Evolutionary conservation across 306 rosid species (phyloP), one percentile per base, ranked within the genome.

Genomic region (Corylus avellana): DNA sequence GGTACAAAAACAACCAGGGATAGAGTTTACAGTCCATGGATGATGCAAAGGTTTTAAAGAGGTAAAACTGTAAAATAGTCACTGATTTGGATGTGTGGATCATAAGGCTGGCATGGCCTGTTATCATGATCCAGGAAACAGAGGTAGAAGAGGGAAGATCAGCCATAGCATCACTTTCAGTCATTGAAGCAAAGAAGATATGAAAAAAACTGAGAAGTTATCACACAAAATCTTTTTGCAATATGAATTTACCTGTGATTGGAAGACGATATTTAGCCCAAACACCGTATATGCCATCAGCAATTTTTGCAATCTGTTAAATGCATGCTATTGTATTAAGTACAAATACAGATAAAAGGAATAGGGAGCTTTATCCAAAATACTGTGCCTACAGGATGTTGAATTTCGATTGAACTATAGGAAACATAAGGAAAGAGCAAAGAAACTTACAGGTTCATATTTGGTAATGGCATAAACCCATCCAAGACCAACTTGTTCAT

Each of bases 211-310:
- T 12, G 51, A 46, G 70, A 54, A 62, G 64, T 54, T 58, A 42
- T 63, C 53, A 71, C 51, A 77, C 49, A 55, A 77, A 72, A 70
- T 58, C 66, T 12, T 71, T 22, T 12, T 18, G 74, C 5, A 12
- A 50, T 63, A 63, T 13, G 54, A 67, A 61, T 50, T 80, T 81
- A 90, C 98, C 94, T 58, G 98, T 95, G 47, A 95, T 57, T 80
- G 87, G 98, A 73, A 95, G 98, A 77, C 96, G 97, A 47, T 93
- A 93, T 76, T 88, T 90, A 57, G 98, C 99, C 99, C 98, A 93
- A 76, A 91, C 73, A 51, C 91, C 77, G 50, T 95, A 95, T 61
- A 91, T n/a, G 4, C 87, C 86, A 85, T 91, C 93, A 50, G 94
- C 96, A 48, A 95, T 10, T 78, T 74, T 88, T 47, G 82, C 91